A percentile compares a stretch with the other conserved stretches of the same genome.
phyloP scores from a whole-genome alignment of 495 filamentous ascomycete genomes.

The Talaromyces wortmannii region DNA sequence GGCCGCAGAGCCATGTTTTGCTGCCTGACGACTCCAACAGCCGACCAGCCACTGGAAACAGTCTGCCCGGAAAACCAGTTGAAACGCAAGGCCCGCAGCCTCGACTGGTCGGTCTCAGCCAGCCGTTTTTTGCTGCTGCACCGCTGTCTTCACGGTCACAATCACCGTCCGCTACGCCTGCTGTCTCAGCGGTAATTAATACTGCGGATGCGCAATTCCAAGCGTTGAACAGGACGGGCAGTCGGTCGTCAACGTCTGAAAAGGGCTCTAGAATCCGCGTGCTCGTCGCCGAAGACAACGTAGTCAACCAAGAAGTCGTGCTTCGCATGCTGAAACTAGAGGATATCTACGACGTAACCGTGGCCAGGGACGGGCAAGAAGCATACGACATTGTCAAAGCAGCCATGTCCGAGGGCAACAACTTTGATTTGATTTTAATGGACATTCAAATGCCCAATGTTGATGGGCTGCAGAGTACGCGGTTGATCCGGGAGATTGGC shows the following conservation, averaged over 20 bases:
- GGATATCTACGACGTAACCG: constrained; percentile 67
- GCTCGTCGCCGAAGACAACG: constrained; percentile 91
- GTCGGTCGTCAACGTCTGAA: constrained; percentile 3
- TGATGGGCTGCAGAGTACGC: constrained; percentile 79
- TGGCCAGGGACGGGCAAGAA: constrained; percentile 84
- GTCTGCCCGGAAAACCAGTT: constrained; percentile 15
- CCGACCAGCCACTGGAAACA: constrained; percentile 4
- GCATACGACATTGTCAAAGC: constrained; percentile 79
- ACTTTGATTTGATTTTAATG: constrained; percentile 88
- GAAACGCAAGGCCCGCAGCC: constrained; percentile 51
- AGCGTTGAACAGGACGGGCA: constrained; percentile 26
- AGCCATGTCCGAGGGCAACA: constrained; percentile 63
- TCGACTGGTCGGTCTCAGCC: constrained; percentile 73
- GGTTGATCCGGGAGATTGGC: constrained; percentile 80
- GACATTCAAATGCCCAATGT: constrained; percentile 94
- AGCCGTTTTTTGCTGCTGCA: constrained; percentile 73
- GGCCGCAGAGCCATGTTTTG: constrained; percentile 18
- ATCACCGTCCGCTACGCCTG: constrained; percentile 20
- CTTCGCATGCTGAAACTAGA: constrained; percentile 66
- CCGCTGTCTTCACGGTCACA: constrained; percentile 25
- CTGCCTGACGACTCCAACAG: constrained; percentile 17
- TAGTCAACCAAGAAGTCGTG: constrained; percentile 91
- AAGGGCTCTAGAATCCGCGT: constrained; percentile 62
- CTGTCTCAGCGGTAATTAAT: constrained; percentile 40
- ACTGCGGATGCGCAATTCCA: constrained; percentile 21